Evolutionary conservation across 1,139 yeast genomes (phyloP).

Genomic region (Kodamaea arcana): DNA sequence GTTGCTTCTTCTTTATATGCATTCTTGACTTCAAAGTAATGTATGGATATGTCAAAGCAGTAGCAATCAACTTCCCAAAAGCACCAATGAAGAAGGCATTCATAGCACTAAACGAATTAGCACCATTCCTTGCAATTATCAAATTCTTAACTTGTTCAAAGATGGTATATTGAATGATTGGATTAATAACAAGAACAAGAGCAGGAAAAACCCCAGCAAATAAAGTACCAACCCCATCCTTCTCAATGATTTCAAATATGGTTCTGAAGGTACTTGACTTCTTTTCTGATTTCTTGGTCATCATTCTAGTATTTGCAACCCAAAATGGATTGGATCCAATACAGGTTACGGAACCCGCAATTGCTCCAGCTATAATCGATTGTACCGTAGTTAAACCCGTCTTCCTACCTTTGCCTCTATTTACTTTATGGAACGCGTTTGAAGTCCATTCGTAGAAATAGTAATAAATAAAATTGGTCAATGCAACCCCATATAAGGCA

Average conservation of each 20-base stretch:
- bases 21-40: conserved; percentile 85
- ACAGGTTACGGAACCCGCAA: conserved; percentile 86
- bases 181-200: conserved; percentile 76
- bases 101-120: conserved; percentile 45
- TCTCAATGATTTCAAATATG: conserved; percentile 56
- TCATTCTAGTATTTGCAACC: conserved; percentile 85
- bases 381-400: conserved; percentile 60
- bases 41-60: conserved; percentile 84
- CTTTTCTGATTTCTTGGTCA: conserved; percentile 49
- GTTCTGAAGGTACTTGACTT: conserved; percentile 45
- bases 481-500: conserved; percentile 80
- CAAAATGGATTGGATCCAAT: conserved; percentile 89
- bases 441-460: conserved; percentile 79
- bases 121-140: conserved; percentile 52
- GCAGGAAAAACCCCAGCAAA: conserved; percentile 90
- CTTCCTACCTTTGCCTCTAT: conserved; percentile 18
- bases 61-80: conserved; percentile 81
- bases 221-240: conserved; percentile 68
- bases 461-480: conserved; percentile 85
- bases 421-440: conserved; percentile 47
- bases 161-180: conserved; percentile 87
- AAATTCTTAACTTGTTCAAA: conserved; percentile 80
- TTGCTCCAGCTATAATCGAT: conserved; percentile 73
- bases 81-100: conserved; percentile 90
- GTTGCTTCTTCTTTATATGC: conserved; percentile 57